Base-by-base conservation (phyloP, 164 flowering plant species). In the Warburgia ugandensis region DNA sequence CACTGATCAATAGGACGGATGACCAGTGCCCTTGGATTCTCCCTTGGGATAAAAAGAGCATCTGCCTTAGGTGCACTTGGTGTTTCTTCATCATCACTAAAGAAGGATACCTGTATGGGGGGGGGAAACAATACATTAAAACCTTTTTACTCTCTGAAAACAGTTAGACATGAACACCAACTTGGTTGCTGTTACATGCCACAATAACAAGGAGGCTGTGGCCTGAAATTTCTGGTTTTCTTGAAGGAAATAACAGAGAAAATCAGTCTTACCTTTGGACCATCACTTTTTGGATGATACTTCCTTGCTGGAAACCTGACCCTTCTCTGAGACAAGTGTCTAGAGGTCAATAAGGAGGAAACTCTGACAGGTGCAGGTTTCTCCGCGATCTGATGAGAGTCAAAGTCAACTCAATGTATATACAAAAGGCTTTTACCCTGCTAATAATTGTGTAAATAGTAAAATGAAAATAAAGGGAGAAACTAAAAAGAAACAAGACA, bases 31-130 rank as follows among this genome's bases (percentile, higher is more conserved):
- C 99, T 77, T 22, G 99, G 96, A 56, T 92, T 92, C 61, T 92
- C 99, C 67, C 99, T 75, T 6, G 99, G 96, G 64, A 92, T 67
- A 55, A 92, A 84, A 61, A 86, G 76, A 44, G 96, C 94, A 74
- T 88, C 97, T 14, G 99, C 99, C 73, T 84, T 92, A 5, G 99
- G 99, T 22, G 94, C 82, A 70, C 82, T 76, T 2, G 80, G 77
- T 48, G 80, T 67, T 64, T 84, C 91, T 42, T 88, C 96, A 51
- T 43, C 28, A 7, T 27, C 26, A 6, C 3, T 13, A 29, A 46
- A 29, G 33, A 27, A 27, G 4, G 28, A 79, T 33, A 88, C 83
- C 99, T 92, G 79, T 46, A 70, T 40, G 12, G 48, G 28, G 17
- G 55, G 29, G 27, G 12, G 25, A 9, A 2, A 47, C 10, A 47